Evolutionary conservation across 805 yeast genomes (phyloP).

Genomic region (Candida alai): DNA sequence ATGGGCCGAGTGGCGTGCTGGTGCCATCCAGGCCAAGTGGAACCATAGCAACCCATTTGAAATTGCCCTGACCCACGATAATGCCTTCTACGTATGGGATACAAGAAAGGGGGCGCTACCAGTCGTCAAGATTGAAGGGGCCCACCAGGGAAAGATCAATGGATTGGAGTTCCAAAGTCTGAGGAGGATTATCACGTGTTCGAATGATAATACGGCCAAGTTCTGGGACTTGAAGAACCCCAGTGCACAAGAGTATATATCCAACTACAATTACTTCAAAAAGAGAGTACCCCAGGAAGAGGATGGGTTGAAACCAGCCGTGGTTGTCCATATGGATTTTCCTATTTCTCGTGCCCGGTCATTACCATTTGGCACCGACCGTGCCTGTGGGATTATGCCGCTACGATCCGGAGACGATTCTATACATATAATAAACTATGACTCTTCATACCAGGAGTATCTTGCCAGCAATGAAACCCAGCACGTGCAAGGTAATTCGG

Average conservation of each 20-base stretch:
- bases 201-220: conserved; percentile 79
- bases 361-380: conserved; percentile 76
- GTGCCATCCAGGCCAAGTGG: conserved; percentile 96
- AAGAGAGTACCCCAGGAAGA: conserved; percentile 1
- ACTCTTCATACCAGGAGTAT: conserved; percentile 29
- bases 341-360: conserved; percentile 89
- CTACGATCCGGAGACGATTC: conserved; percentile 77
- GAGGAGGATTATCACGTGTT: conserved; percentile 69
- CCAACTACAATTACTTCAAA: conserved; percentile 19
- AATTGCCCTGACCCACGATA: conserved; percentile 83
- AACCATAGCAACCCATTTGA: conserved; percentile 69
- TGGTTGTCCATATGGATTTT: conserved; percentile 65
- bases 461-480: conserved; percentile 23
- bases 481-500: conserved; percentile 34
- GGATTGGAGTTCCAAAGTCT: conserved; percentile 76
- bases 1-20: conserved; percentile 94
- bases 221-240: conserved; percentile 63
- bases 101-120: conserved; percentile 78
- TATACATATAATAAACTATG: conserved; percentile 51
- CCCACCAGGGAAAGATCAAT: conserved; percentile 84
- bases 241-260: conserved; percentile 11
- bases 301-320: conserved; percentile 39
- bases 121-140: conserved; percentile 52
- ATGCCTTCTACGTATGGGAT: conserved; percentile 84
- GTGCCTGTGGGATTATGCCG: conserved; percentile 85